A percentile compares a stretch with the other conserved stretches of the same genome.
Conservation (phyloP, 2,329 filamentous ascomycete species). For the Daldinia sp. region DNA sequence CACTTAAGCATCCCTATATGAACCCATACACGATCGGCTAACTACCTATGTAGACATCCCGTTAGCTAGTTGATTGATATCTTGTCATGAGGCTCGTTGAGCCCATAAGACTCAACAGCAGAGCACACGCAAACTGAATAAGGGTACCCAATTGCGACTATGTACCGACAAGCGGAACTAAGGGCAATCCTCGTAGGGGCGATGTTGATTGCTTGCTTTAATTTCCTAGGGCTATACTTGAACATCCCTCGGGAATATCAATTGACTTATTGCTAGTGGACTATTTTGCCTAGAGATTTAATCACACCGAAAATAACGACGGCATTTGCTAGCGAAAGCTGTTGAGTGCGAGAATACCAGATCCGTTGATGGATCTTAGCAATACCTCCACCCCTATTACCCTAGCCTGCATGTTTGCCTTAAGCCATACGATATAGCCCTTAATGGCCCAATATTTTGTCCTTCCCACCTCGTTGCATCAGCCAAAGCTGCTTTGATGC, state of each 20-base stretch:
- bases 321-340: neutral
- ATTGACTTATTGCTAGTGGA: neutral
- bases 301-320: neutral
- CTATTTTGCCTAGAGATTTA: neutral
- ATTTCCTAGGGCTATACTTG: neutral
- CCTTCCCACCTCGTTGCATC: conserved; percentile 21
- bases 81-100: neutral
- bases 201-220: neutral
- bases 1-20: neutral
- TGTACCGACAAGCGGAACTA: neutral
- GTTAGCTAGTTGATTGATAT: neutral
- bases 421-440: conserved; percentile 15
- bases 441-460: conserved; percentile 9
- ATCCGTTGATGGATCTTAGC: conserved; percentile 3
- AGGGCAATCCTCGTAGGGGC: neutral
- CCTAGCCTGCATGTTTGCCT: conserved; percentile 15
- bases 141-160: conserved; percentile 2
- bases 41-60: neutral
- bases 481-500: conserved; percentile 20
- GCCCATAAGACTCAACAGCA: neutral
- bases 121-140: neutral
- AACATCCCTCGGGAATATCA: neutral
- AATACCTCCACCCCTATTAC: conserved; percentile 8
- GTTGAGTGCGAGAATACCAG: conserved; percentile 1
- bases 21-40: neutral